Conservation (phyloP, 2,329 filamentous ascomycete species). For the Botrytis pseudocinerea region DNA sequence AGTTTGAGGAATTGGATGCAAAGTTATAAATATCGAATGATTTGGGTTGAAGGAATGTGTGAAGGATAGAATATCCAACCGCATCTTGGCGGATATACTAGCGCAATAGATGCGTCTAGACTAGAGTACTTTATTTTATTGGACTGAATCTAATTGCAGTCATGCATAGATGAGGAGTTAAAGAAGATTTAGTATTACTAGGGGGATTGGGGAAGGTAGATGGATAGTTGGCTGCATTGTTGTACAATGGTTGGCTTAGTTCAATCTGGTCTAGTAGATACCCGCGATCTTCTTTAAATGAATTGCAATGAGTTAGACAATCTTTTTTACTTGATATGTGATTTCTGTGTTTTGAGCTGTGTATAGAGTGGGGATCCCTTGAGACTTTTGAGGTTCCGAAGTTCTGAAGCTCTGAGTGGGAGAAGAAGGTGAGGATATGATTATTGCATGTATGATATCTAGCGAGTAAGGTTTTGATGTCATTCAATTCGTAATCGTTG, state of each 20-base stretch:
- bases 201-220: background rate
- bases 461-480: background rate
- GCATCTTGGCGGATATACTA: background rate
- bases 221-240: background rate
- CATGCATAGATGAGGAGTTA: slow-evolving; percentile 12
- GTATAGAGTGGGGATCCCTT: background rate
- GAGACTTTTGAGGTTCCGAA: background rate
- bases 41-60: background rate
- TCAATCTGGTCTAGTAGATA: slow-evolving; percentile 5
- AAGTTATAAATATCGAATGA: slow-evolving; percentile 61
- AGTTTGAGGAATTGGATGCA: slow-evolving; percentile 81
- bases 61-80: background rate
- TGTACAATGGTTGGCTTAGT: background rate
- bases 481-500: background rate
- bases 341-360: background rate
- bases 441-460: background rate
- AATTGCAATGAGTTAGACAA: background rate
- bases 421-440: background rate
- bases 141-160: background rate
- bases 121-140: background rate
- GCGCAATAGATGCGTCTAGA: slow-evolving; percentile 11
- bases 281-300: background rate
- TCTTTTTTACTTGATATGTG: background rate
- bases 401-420: background rate
- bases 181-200: background rate